Conservation (phyloP, 441 rosid genomes). For the Corymbia calophylla region DNA sequence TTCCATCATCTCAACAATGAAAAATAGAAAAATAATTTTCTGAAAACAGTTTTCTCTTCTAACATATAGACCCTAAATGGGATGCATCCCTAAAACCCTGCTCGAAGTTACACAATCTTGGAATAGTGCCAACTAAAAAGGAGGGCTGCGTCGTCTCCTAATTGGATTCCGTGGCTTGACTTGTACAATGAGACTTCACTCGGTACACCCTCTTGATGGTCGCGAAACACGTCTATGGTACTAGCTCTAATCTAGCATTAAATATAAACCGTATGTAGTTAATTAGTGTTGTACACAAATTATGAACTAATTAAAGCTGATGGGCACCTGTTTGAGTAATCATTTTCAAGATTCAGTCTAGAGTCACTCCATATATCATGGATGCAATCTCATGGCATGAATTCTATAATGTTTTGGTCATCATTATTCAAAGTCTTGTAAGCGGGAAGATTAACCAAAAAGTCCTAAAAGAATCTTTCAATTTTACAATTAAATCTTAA, state of each 20-base stretch:
- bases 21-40: not conserved
- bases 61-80: not conserved
- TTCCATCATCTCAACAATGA: not conserved
- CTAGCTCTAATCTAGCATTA: not conserved
- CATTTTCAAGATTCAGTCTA: not conserved
- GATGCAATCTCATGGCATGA: not conserved
- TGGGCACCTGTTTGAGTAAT: not conserved
- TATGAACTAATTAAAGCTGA: not conserved
- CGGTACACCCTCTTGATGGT: not conserved
- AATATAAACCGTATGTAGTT: not conserved
- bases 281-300: not conserved
- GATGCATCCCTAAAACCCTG: not conserved
- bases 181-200: not conserved
- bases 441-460: not conserved
- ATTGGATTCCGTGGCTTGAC: not conserved
- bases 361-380: not conserved
- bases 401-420: not conserved
- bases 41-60: not conserved
- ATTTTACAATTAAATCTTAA: not conserved
- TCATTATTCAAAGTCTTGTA: not conserved
- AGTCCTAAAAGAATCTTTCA: too few relatives aligned
- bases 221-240: not conserved
- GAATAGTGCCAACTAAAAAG: not conserved
- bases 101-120: not conserved
- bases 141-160: not conserved